Percentiles rank a stretch among this genome's conserved stretches.
Evolutionary conservation across 179 eudicot genomes (phyloP).

Genomic region (Heliamphora pulchella): DNA sequence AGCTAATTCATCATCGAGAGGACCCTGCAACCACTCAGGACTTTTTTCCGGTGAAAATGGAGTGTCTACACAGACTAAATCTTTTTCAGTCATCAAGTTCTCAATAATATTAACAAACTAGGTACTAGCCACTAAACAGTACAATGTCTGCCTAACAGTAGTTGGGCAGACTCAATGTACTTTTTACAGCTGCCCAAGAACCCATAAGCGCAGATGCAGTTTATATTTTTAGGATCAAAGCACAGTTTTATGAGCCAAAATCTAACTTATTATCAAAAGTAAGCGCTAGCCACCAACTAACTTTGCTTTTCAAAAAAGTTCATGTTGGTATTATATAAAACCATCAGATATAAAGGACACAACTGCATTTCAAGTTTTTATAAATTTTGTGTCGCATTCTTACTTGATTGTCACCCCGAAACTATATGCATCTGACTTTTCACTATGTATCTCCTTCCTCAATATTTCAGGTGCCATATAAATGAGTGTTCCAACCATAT

Average conservation of each 20-base stretch:
- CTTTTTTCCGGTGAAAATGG: no score
- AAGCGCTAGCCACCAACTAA: conserved; percentile 4
- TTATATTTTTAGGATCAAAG: background rate
- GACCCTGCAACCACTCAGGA: no score
- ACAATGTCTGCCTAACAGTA: background rate
- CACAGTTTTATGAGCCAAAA: background rate
- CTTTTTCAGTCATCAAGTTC: conserved; percentile 2
- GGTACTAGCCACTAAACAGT: background rate
- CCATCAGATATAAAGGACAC: background rate
- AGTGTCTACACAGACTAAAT: background rate
- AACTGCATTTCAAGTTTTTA: conserved; percentile 7
- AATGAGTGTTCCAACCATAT: conserved; percentile 94
- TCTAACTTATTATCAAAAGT: background rate
- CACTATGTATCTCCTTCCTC: conserved; percentile 72
- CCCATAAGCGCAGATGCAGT: background rate
- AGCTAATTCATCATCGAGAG: no score
- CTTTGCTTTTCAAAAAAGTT: background rate
- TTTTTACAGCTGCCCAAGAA: background rate
- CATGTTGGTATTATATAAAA: background rate
- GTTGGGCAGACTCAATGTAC: background rate
- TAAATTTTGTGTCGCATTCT: conserved; percentile 17
- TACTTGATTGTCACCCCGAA: conserved; percentile 87
- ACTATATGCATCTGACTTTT: conserved; percentile 93
- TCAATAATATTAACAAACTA: background rate
- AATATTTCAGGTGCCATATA: conserved; percentile 98